Evolutionary conservation across 345 rosid genomes (phyloP).

Genomic region (Salix suchowensis): DNA sequence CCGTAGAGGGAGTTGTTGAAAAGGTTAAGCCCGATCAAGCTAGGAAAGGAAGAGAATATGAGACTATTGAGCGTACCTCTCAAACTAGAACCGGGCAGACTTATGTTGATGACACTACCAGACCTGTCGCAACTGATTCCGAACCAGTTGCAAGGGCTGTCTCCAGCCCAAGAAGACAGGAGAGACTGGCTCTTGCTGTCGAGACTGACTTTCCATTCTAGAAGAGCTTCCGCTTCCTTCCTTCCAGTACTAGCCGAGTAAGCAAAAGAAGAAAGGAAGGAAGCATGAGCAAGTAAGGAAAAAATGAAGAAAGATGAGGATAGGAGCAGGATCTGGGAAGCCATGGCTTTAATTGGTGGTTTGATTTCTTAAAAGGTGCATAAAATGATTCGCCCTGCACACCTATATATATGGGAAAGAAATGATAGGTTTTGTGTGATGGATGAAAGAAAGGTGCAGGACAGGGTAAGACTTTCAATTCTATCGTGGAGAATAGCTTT

Average conservation of each 20-base stretch:
- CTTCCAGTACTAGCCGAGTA: neutral
- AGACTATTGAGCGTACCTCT: slow-evolving; percentile 13
- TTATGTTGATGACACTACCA: slow-evolving; percentile 5
- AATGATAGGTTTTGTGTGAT: too few relatives aligned
- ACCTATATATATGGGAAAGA: neutral
- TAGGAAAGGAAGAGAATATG: slow-evolving; percentile 14
- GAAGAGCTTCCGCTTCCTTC: slow-evolving; percentile 16
- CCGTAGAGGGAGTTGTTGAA: slow-evolving; percentile 10
- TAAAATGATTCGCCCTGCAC: neutral
- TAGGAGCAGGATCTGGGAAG: neutral
- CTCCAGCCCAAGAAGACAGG: slow-evolving; percentile 8
- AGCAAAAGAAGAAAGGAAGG: neutral
- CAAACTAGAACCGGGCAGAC: neutral
- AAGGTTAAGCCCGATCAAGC: neutral
- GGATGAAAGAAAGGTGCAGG: too few relatives aligned
- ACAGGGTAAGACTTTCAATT: too few relatives aligned
- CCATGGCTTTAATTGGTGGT: neutral
- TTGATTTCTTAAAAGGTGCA: too few relatives aligned
- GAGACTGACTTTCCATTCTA: slow-evolving; percentile 19
- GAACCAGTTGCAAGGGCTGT: slow-evolving; percentile 8
- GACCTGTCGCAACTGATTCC: slow-evolving; percentile 15
- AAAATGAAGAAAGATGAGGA: neutral
- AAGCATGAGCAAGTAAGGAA: neutral
- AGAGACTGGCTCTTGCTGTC: slow-evolving; percentile 2
- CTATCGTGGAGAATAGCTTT: too few relatives aligned